Percentiles rank a stretch among this genome's conserved stretches.
Conservation (phyloP, 2,329 filamentous ascomycete species). For the Aspergillus fischeri region DNA sequence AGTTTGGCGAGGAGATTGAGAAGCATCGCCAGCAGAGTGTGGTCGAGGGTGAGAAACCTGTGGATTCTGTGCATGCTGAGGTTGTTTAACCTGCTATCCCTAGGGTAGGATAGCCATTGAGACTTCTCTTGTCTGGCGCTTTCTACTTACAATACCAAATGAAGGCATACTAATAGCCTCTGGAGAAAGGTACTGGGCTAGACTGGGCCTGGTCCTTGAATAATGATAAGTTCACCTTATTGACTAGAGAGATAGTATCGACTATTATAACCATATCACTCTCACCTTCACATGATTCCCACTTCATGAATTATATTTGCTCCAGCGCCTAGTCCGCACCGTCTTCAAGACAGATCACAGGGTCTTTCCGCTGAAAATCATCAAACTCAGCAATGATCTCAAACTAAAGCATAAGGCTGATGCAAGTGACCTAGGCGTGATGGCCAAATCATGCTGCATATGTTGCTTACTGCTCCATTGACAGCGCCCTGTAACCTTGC, state of each 20-base stretch:
- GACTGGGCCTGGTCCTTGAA: no score
- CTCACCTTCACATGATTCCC: no score
- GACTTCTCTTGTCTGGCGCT: no score
- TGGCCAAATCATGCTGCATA: not conserved
- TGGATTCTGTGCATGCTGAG: conserved; percentile 11
- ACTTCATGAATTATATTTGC: not conserved
- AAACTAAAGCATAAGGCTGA: not conserved
- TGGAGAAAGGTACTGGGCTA: no score
- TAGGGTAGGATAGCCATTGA: no score
- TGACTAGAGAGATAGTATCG: not conserved
- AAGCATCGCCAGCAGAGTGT: conserved; percentile 17
- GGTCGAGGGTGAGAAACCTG: conserved; percentile 8
- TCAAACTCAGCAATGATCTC: no score
- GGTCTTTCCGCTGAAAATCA: not conserved
- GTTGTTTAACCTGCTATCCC: conserved; percentile 1
- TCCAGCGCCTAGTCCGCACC: not conserved
- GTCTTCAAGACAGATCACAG: not conserved
- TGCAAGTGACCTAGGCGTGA: not conserved
- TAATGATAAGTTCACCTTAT: not conserved
- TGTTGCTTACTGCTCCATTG: not conserved
- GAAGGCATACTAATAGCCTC: no score
- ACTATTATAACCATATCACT: not conserved
- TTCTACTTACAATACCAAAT: no score
- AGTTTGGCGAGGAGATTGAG: conserved; percentile 24
- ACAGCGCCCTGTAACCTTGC: no score